Conservation (phyloP, 805 yeast species). For the Wickerhamiella azyma region DNA sequence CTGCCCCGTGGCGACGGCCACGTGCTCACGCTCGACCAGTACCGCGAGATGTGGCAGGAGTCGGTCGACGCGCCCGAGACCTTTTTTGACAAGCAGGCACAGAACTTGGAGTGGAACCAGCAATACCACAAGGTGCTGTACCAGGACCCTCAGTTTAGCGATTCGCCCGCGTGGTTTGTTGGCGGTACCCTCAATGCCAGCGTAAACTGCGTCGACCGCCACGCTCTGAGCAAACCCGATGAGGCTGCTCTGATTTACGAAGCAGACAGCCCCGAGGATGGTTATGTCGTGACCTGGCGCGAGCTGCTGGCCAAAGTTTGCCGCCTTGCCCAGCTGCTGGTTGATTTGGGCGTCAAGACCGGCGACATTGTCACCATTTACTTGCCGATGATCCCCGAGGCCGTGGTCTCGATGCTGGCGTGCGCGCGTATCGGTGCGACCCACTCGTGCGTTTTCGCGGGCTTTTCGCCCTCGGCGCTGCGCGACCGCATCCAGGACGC, state of each 20-base stretch:
- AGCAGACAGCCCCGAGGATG: conserved; percentile 78
- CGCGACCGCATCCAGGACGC: conserved; percentile 86
- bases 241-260: conserved; percentile 63
- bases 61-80: conserved; percentile 67
- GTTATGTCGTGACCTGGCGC: conserved; percentile 64
- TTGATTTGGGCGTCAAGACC: conserved; percentile 72
- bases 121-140: conserved; percentile 47
- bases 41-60: conserved; percentile 53
- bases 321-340: conserved; percentile 71
- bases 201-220: conserved; percentile 90
- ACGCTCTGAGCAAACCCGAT: conserved; percentile 77
- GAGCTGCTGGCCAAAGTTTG: conserved; percentile 76
- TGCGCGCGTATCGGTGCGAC: conserved; percentile 88
- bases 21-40: conserved; percentile 49
- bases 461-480: conserved; percentile 86
- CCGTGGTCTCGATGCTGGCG: conserved; percentile 86
- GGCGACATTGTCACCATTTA: conserved; percentile 97
- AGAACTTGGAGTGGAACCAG: conserved; percentile 62
- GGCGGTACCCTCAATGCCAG: conserved; percentile 89
- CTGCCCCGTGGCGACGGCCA: conserved; percentile 24
- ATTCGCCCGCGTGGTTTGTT: conserved; percentile 69
- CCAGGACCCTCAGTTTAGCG: conserved; percentile 19
- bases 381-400: conserved; percentile 96
- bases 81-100: conserved; percentile 70
- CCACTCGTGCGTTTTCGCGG: conserved; percentile 94